Percentiles rank a stretch among this genome's conserved stretches.
phyloP scores from a whole-genome alignment of 2,329 filamentous ascomycete species.

The Macrophomina pseudophaseolina region DNA sequence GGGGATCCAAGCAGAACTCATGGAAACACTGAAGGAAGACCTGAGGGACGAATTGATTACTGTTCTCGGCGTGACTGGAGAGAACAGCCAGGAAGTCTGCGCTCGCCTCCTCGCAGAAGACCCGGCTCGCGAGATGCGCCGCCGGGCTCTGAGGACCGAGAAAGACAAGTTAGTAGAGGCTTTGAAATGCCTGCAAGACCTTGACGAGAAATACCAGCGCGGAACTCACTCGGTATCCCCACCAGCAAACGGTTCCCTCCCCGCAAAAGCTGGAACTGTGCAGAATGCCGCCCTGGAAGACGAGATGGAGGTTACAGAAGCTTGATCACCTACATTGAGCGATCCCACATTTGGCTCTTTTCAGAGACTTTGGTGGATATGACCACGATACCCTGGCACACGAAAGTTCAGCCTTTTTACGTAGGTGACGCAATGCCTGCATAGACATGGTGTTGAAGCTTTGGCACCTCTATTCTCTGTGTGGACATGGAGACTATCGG shows the following conservation, averaged over 20 bases:
- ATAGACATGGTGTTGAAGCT: too few species aligned
- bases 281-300: neutral
- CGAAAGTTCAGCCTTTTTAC: too few species aligned
- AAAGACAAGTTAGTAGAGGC: conserved; percentile 39
- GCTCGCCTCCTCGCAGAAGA: conserved; percentile 42
- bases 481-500: too few species aligned
- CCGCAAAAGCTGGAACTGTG: neutral
- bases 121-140: conserved; percentile 35
- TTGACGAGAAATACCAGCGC: conserved; percentile 27
- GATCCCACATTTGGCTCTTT: too few species aligned
- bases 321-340: neutral
- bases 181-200: conserved; percentile 29
- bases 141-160: conserved; percentile 35
- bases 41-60: conserved; percentile 34
- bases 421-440: too few species aligned
- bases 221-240: neutral
- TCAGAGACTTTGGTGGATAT: too few species aligned
- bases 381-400: too few species aligned
- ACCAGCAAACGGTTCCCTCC: neutral
- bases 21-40: conserved; percentile 4
- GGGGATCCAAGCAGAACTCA: conserved; percentile 44
- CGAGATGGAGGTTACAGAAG: neutral
- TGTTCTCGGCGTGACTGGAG: neutral
- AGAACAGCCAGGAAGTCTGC: conserved; percentile 25
- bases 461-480: too few species aligned